Percentiles rank a stretch among this genome's conserved stretches.
Conservation (phyloP, 2,329 filamentous ascomycete species). For the Davidsoniella australis region DNA sequence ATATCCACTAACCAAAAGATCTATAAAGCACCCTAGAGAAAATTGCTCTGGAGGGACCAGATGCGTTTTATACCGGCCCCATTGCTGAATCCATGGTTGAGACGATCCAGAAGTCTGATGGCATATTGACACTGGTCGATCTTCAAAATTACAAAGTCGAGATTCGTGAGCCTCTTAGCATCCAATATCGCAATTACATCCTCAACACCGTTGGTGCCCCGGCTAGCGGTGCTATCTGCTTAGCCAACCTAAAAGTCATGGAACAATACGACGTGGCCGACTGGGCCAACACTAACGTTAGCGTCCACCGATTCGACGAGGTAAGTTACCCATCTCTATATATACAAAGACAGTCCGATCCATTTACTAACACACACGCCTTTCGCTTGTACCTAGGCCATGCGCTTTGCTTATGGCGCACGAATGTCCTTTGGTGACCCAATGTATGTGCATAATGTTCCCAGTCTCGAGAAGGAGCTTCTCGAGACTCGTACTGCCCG, state of each 20-base stretch:
- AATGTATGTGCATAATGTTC: constrained; percentile 46
- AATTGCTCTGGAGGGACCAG: constrained; percentile 55
- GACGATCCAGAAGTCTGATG: constrained; percentile 49
- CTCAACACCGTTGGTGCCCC: constrained; percentile 57
- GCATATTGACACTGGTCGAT: constrained; percentile 74
- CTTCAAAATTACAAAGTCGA: constrained; percentile 54
- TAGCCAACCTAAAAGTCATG: constrained; percentile 67
- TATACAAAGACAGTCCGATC: neutral
- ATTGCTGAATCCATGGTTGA: constrained; percentile 60
- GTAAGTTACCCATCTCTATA: neutral
- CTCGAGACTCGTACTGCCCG: constrained; percentile 42
- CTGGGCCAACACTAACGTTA: constrained; percentile 40
- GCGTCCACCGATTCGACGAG: constrained; percentile 69
- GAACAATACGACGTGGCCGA: constrained; percentile 53
- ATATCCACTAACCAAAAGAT: neutral
- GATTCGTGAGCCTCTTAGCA: constrained; percentile 44
- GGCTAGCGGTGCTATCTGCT: constrained; percentile 57
- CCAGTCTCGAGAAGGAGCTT: constrained; percentile 43
- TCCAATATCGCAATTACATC: constrained; percentile 52
- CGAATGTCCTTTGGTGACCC: constrained; percentile 74
- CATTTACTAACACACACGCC: neutral
- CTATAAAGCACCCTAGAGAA: constrained; percentile 45
- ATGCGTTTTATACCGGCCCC: constrained; percentile 57
- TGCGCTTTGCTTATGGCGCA: constrained; percentile 74
- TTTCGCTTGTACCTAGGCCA: constrained; percentile 29